Percentiles rank a stretch among this genome's conserved stretches.
Conservation (phyloP, 2,329 filamentous ascomycete genomes). For the Aspergillus sp. region DNA sequence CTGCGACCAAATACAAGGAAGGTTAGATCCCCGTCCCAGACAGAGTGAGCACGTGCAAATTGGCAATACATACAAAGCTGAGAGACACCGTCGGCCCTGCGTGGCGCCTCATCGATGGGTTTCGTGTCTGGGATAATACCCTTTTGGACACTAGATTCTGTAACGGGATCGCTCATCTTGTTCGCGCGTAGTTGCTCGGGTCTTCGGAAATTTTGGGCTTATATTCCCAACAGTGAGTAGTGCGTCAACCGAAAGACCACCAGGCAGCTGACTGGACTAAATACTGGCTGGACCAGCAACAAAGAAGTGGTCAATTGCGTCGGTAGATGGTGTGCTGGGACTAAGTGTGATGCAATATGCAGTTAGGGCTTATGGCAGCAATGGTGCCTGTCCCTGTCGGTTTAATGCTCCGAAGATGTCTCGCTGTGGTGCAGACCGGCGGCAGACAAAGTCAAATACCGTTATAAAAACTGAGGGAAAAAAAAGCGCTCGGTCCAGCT, state of each 20-base stretch:
- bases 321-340: conserved; percentile 21
- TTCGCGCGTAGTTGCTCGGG: background rate
- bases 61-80: conserved; percentile 21
- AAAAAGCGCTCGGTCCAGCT: too few relatives aligned
- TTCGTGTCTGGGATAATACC: conserved; percentile 14
- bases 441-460: conserved; percentile 5
- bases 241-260: too few relatives aligned
- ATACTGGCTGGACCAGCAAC: conserved; percentile 6
- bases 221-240: too few relatives aligned
- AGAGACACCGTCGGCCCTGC: conserved; percentile 25
- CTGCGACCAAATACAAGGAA: conserved; percentile 7
- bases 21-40: too few relatives aligned
- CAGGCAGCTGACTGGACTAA: conserved; percentile 1
- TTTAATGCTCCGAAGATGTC: background rate
- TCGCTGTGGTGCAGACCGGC: background rate
- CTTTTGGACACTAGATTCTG: conserved; percentile 12
- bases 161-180: conserved; percentile 10
- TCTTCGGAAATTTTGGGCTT: background rate
- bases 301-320: background rate
- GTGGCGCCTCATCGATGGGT: conserved; percentile 15
- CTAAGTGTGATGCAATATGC: conserved; percentile 25
- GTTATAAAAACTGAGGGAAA: too few relatives aligned
- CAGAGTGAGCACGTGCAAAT: too few relatives aligned
- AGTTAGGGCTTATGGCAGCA: background rate
- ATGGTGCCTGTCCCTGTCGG: background rate